Percentiles rank a stretch among this genome's conserved stretches.
Conservation (phyloP, 768 basidiomycete species). For the Tulasnella sp. region DNA sequence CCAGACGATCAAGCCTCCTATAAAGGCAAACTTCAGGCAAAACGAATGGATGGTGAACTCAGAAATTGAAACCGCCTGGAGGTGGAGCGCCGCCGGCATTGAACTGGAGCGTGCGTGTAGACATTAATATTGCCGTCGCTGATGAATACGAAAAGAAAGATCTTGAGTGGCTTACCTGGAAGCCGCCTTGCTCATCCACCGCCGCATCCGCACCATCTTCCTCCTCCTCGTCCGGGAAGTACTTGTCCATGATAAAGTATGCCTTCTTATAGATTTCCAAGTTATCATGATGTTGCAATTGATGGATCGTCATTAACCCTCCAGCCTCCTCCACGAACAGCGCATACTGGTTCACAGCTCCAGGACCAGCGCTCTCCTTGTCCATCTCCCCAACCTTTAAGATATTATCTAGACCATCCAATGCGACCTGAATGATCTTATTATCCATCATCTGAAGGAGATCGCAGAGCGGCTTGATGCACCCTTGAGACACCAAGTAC, state of each 20-base stretch:
- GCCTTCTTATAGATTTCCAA: conserved; percentile 99
- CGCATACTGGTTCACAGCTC: conserved; percentile 86
- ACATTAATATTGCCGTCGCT: conserved; percentile 40
- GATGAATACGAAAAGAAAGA: conserved; percentile 35
- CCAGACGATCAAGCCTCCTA: no score
- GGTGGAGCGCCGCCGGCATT: conserved; percentile 77
- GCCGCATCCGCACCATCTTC: conserved; percentile 73
- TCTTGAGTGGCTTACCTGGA: conserved; percentile 22
- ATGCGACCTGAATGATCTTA: conserved; percentile 97
- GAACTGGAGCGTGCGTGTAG: conserved; percentile 60
- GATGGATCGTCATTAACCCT: conserved; percentile 98
- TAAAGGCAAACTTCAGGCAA: background rate
- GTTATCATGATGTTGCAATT: conserved; percentile 98
- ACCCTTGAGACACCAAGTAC: conserved; percentile 94
- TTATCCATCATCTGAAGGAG: conserved; percentile 97
- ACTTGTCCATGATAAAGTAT: conserved; percentile 96
- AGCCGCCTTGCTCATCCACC: conserved; percentile 35
- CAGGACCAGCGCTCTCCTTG: conserved; percentile 68
- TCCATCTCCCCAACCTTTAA: conserved; percentile 96
- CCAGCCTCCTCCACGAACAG: conserved; percentile 94
- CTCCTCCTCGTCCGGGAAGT: conserved; percentile 92
- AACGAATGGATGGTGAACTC: background rate
- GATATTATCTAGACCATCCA: conserved; percentile 97
- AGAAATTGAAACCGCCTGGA: conserved; percentile 90
- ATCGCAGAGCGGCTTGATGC: conserved; percentile 97